Evolutionary conservation across 495 filamentous ascomycete genomes (phyloP), one percentile per base, ranked within the genome.

Genomic region (Aspergillus nanangensis): DNA sequence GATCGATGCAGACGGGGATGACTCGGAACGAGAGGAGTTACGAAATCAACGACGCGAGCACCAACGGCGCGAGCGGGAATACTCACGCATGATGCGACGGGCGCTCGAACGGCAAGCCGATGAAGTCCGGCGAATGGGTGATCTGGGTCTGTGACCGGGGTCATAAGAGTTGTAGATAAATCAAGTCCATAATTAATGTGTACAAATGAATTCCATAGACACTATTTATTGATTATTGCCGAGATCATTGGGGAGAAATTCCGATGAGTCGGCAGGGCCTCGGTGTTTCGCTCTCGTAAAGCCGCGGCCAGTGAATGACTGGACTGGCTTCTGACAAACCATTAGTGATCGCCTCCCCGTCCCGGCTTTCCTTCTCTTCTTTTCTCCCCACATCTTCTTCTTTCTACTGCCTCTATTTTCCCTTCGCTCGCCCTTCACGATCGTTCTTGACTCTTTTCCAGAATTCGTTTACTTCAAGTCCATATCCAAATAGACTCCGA

Each of bases 51-150:
- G 57, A 58, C 69, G 53, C 29, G 60, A 60, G 43, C 53, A 56
- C 34, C 53, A 48, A 57, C 67, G 64, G 35, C 60, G 45, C 36
- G 82, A 84, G 59, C 62, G 65, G 50, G 73, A 73, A 54, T 91
- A 91, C 65, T 69, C 68, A 23, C 69, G 76, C 38, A 77, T 66
- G 51, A 90, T 95, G 87, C 76, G 88, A 42, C 70, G 75, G 41
- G 88, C 86, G 9, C 63, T 95, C 45, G 79, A 88, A 66, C 74
- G 75, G 58, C 88, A 94, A 63, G 89, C 88, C 13, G 81, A 90
- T 66, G 90, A 93, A 57, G 86, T 87, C 48, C 71, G 86, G 49
- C 89, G 86, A 65, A 78, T 91, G 58, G 76, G 79, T 44, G 81
- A 83, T 25, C 73, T 90, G 42, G 84, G 86, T 10, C 52, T 84